Conservation (phyloP, 2,329 filamentous ascomycete species). For the Fusarium tupiense region DNA sequence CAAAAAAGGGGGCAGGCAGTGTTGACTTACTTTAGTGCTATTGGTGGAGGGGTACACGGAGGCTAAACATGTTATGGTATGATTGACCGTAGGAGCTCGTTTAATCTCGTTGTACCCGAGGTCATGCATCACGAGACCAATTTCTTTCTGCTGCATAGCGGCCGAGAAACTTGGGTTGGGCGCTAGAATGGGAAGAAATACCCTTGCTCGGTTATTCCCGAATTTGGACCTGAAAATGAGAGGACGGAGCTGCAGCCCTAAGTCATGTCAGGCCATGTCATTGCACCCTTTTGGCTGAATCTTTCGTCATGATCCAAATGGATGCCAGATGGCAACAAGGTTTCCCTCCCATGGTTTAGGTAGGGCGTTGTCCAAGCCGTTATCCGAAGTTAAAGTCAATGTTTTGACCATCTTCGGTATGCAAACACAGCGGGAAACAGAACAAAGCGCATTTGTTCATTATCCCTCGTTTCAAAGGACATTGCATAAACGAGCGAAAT, state of each 20-base stretch:
- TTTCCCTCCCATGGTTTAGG: background rate
- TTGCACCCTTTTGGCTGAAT: background rate
- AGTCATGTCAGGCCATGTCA: background rate
- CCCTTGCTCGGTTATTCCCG: conserved; percentile 12
- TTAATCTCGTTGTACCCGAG: background rate
- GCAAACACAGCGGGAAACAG: background rate
- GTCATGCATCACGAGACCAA: background rate
- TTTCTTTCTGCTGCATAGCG: background rate
- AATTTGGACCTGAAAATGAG: background rate
- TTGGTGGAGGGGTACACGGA: background rate
- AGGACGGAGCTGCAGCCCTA: background rate
- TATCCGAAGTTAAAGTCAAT: background rate
- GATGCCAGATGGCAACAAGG: background rate
- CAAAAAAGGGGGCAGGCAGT: background rate
- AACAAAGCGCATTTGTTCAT: background rate
- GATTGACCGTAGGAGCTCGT: background rate
- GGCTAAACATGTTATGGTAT: background rate
- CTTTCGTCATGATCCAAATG: background rate
- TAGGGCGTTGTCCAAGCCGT: background rate
- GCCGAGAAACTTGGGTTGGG: background rate
- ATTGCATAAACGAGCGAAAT: background rate
- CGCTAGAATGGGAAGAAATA: background rate
- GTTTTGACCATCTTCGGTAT: background rate
- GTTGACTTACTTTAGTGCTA: background rate
- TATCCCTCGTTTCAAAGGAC: background rate